Percentiles rank a stretch among this genome's conserved stretches.
Evolutionary conservation across 2,329 filamentous ascomycete species (phyloP).

Genomic region (Ceratocystiopsis minuta): DNA sequence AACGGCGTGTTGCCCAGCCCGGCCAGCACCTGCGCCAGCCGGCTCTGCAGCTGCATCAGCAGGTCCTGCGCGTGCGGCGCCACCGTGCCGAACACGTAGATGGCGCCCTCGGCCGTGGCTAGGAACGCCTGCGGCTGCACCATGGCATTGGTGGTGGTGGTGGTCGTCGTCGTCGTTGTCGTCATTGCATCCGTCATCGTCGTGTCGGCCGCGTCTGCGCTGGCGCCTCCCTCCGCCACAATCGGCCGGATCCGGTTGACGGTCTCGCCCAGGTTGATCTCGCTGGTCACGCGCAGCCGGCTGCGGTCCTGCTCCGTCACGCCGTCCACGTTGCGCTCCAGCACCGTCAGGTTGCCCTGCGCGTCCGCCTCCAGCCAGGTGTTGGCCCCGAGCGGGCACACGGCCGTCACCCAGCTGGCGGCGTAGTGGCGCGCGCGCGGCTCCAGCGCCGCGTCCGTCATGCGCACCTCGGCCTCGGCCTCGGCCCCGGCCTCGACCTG

Average conservation of each 20-base stretch:
- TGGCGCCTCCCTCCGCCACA: conserved; percentile 30
- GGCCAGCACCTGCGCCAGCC: conserved; percentile 46
- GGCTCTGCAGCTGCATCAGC: conserved; percentile 62
- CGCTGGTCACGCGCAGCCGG: conserved; percentile 54
- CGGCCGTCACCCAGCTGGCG: conserved; percentile 63
- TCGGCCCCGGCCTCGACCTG: not conserved
- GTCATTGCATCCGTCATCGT: too few species aligned
- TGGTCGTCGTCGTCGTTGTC: too few species aligned
- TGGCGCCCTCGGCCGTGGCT: conserved; percentile 76
- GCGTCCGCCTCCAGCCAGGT: conserved; percentile 72
- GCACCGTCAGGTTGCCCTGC: conserved; percentile 69
- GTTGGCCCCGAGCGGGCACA: conserved; percentile 53
- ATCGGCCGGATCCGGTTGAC: conserved; percentile 75
- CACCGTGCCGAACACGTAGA: conserved; percentile 80
- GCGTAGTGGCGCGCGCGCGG: conserved; percentile 70
- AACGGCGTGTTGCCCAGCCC: conserved; percentile 62
- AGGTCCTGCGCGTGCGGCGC: conserved; percentile 54
- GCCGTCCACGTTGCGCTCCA: conserved; percentile 55
- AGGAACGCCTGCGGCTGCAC: conserved; percentile 74
- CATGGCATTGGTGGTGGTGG: conserved; percentile 40
- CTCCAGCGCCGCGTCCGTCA: conserved; percentile 31
- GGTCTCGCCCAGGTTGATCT: conserved; percentile 79
- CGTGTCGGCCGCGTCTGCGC: too few species aligned
- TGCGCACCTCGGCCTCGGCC: not conserved
- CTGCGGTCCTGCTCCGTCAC: conserved; percentile 57